Conservation (phyloP, 805 yeast species). For the Candida boleticola region DNA sequence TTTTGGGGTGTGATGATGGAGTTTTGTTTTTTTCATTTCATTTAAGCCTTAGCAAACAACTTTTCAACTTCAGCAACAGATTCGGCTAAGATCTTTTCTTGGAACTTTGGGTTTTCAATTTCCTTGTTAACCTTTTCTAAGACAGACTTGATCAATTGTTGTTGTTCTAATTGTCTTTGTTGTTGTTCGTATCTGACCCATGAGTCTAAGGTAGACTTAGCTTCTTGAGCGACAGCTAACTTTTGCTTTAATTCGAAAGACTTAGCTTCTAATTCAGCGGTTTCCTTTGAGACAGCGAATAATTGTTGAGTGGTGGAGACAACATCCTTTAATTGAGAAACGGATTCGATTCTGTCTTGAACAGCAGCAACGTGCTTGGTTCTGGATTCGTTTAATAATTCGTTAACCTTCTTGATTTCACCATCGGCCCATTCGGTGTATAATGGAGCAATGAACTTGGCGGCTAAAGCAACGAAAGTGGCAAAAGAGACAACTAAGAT, state of each 20-base stretch:
- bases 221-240: conserved; percentile 84
- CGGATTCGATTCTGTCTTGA: conserved; percentile 85
- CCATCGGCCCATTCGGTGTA: conserved; percentile 93
- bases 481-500: conserved; percentile 77
- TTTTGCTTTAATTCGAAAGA: conserved; percentile 90
- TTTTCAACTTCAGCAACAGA: conserved; percentile 90
- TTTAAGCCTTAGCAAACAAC: conserved; percentile 51
- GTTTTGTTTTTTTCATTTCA: conserved; percentile 1
- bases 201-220: conserved; percentile 92
- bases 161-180: conserved; percentile 94
- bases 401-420: conserved; percentile 77
- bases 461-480: conserved; percentile 69
- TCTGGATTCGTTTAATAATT: conserved; percentile 83
- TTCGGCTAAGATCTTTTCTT: conserved; percentile 87
- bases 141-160: conserved; percentile 82
- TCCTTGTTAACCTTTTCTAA: conserved; percentile 86
- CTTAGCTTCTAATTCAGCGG: conserved; percentile 93
- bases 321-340: conserved; percentile 86
- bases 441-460: conserved; percentile 89
- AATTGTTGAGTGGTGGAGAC: conserved; percentile 87
- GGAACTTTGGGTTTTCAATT: conserved; percentile 84
- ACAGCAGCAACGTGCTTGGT: conserved; percentile 89
- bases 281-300: conserved; percentile 93
- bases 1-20: not conserved
- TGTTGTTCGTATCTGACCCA: conserved; percentile 99